Conservation (phyloP, 345 rosid species). For the Limnanthes douglasii region DNA sequence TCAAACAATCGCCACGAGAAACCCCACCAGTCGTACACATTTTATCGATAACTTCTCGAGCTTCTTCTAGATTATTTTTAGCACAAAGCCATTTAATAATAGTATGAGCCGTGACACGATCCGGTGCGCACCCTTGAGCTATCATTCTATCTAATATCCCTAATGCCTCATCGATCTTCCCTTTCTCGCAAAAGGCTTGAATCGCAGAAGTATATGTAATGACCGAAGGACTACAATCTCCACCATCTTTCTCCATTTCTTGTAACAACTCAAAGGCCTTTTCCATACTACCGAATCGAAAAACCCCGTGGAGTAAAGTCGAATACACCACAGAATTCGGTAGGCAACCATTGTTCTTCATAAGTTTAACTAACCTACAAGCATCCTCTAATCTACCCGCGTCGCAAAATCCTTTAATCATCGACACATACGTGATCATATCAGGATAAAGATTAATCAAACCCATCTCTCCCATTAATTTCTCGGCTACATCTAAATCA, state of each 20-base stretch:
- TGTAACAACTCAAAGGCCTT: constrained; percentile 40
- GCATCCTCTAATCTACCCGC: constrained; percentile 55
- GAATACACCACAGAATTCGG: constrained; percentile 58
- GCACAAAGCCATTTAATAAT: constrained; percentile 48
- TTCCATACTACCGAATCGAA: constrained; percentile 34
- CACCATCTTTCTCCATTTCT: constrained; percentile 58
- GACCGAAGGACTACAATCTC: constrained; percentile 41
- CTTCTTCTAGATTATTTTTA: constrained; percentile 28
- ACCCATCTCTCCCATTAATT: constrained; percentile 63
- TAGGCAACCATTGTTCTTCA: constrained; percentile 38
- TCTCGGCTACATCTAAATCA: constrained; percentile 35
- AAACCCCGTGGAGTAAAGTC: constrained; percentile 50
- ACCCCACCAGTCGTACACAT: constrained; percentile 35
- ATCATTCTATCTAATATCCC: constrained; percentile 57
- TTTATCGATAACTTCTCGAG: constrained; percentile 39
- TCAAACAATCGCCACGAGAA: constrained; percentile 48
- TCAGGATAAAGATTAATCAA: constrained; percentile 43
- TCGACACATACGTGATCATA: constrained; percentile 36
- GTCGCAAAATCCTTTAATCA: constrained; percentile 61
- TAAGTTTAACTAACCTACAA: constrained; percentile 28
- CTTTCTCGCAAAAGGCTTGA: constrained; percentile 45
- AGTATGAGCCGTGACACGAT: constrained; percentile 49
- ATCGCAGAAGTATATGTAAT: constrained; percentile 59
- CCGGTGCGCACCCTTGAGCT: constrained; percentile 41
- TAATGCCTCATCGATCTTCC: constrained; percentile 37